Percentiles rank a stretch among this genome's conserved stretches.
phyloP scores from a whole-genome alignment of 371 early-diverging fungal species.

The Pancytospora philotis region DNA sequence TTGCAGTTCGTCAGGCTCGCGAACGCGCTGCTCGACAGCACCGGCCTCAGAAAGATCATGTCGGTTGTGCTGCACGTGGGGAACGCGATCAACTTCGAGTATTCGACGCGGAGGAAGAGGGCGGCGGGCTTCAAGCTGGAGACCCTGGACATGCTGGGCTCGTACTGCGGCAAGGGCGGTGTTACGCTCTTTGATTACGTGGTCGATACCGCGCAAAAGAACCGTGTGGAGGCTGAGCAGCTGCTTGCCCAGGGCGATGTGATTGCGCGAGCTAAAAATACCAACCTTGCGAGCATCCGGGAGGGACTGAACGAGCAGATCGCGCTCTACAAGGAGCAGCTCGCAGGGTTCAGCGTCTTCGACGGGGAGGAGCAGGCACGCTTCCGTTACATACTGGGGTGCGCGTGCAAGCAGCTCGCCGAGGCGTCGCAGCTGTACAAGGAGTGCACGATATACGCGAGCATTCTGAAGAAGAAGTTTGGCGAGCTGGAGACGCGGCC shows the following conservation, averaged over 20 bases:
- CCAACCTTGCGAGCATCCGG: slow-evolving; percentile 17
- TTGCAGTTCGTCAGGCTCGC: slow-evolving; percentile 8
- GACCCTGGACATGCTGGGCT: slow-evolving; percentile 24
- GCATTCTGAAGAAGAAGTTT: slow-evolving; percentile 32
- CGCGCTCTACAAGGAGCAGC: slow-evolving; percentile 13
- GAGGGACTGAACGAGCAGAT: slow-evolving; percentile 43
- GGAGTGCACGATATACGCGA: slow-evolving; percentile 6
- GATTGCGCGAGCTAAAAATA: slow-evolving; percentile 31
- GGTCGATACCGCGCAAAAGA: slow-evolving; percentile 14
- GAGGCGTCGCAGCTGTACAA: slow-evolving; percentile 1
- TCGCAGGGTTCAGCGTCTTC: slow-evolving; percentile 9
- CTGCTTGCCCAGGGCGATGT: slow-evolving; percentile 19
- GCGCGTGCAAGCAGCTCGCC: slow-evolving; percentile 19
- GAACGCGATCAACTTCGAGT: slow-evolving; percentile 45
- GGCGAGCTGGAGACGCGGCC: slow-evolving; percentile 21
- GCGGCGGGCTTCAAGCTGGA: slow-evolving; percentile 37
- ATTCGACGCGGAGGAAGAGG: slow-evolving; percentile 24
- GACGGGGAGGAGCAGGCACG: neutral
- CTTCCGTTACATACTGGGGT: slow-evolving; percentile 12
- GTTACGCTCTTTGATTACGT: slow-evolving; percentile 30
- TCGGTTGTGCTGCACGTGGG: slow-evolving; percentile 39
- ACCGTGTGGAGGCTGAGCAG: neutral
- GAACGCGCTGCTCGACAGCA: slow-evolving; percentile 21
- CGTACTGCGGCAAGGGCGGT: slow-evolving; percentile 34
- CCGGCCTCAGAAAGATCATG: slow-evolving; percentile 31